phyloP scores from a whole-genome alignment of 2,329 filamentous ascomycete genomes.

The Blastomyces emzantsi region DNA sequence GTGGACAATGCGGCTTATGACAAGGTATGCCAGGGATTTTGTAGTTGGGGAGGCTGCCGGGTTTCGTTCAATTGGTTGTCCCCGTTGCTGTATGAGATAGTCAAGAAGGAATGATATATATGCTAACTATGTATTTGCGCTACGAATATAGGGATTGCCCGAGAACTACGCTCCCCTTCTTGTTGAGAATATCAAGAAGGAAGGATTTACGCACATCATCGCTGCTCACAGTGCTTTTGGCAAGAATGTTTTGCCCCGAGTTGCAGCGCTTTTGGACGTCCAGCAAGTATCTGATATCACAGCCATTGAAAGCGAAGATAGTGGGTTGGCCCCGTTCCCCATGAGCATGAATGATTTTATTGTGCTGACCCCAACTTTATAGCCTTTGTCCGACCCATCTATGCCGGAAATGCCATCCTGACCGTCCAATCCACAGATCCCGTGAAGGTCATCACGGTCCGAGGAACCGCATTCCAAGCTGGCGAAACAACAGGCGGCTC shows the following conservation, averaged over 20 bases:
- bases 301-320: constrained; percentile 76
- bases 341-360: neutral
- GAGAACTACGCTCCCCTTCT: constrained; percentile 93
- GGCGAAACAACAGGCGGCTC: constrained; percentile 62
- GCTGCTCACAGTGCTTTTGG: constrained; percentile 91
- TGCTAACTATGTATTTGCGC: neutral
- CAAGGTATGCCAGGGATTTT: constrained; percentile 52
- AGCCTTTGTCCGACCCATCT: constrained; percentile 91
- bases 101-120: no score
- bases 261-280: constrained; percentile 81
- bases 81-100: neutral
- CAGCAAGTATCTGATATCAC: constrained; percentile 94
- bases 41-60: constrained; percentile 1
- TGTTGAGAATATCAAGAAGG: constrained; percentile 94
- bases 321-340: constrained; percentile 33
- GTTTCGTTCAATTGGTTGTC: neutral
- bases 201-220: constrained; percentile 84
- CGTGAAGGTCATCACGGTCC: constrained; percentile 83
- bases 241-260: constrained; percentile 85
- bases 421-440: constrained; percentile 84
- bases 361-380: constrained; percentile 1
- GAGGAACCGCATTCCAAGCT: constrained; percentile 82
- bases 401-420: constrained; percentile 93
- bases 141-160: constrained; percentile 58
- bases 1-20: constrained; percentile 88